Evolutionary conservation across 2,329 filamentous ascomycete species (phyloP).

Genomic region (Sporothrix schenckii): DNA sequence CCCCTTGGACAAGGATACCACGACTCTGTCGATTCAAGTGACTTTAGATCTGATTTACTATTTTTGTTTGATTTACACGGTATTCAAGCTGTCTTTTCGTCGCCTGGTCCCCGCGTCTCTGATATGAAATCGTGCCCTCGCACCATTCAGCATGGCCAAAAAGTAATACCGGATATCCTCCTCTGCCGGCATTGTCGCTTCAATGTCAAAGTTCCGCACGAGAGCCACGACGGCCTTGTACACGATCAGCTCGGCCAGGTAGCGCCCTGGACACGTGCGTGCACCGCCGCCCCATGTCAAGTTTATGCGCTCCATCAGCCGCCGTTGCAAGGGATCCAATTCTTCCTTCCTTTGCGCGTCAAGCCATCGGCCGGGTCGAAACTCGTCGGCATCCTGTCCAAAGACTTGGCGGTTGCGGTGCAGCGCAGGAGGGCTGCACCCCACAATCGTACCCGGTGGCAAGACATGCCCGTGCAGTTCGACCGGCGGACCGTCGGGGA

Average conservation of each 20-base stretch:
- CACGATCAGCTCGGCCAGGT: slow-evolving; percentile 56
- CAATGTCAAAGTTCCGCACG: slow-evolving; percentile 51
- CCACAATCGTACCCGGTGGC: slow-evolving; percentile 53
- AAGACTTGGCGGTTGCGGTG: slow-evolving; percentile 56
- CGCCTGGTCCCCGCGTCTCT: not conserved
- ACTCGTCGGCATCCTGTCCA: slow-evolving; percentile 50
- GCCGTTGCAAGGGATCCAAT: slow-evolving; percentile 37
- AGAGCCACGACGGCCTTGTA: slow-evolving; percentile 50
- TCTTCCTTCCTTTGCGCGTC: slow-evolving; percentile 30
- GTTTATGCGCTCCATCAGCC: slow-evolving; percentile 53
- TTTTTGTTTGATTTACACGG: not conserved
- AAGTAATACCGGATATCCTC: slow-evolving; percentile 53
- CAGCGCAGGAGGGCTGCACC: slow-evolving; percentile 55
- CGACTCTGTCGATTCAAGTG: not conserved
- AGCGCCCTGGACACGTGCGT: slow-evolving; percentile 54
- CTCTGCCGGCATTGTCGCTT: slow-evolving; percentile 47
- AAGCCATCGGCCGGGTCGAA: slow-evolving; percentile 55
- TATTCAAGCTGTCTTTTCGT: slow-evolving; percentile 24
- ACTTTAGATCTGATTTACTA: not conserved
- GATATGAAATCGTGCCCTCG: slow-evolving; percentile 47
- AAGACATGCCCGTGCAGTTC: slow-evolving; percentile 47
- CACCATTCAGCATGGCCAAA: slow-evolving; percentile 56
- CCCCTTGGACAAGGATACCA: not conserved
- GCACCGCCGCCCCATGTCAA: slow-evolving; percentile 58
- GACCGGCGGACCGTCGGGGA: slow-evolving; percentile 44